These are phyloP conservation scores for Posidonia australis DNA, from an alignment of 106 monocot genomes.

Conservation along the genomic window DNA sequence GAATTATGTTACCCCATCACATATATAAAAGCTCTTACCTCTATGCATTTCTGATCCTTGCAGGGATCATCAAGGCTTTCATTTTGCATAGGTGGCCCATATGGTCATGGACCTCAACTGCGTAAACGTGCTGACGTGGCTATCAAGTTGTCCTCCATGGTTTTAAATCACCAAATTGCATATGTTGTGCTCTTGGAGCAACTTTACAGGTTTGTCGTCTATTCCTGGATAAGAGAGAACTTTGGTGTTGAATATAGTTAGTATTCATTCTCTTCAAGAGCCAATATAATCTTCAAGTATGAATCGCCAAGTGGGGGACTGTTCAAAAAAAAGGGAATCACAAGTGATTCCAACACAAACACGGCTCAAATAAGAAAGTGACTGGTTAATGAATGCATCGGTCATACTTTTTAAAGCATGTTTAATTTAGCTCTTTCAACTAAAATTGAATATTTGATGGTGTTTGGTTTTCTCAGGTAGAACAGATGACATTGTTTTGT, in stretches of 20 bases:
- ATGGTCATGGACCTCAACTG: slow-evolving; percentile 62
- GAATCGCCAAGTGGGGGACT: too few species aligned
- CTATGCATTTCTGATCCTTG: background rate
- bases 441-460: too few species aligned
- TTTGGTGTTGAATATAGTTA: background rate
- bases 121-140: slow-evolving; percentile 55
- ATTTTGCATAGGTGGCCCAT: slow-evolving; percentile 91
- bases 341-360: too few species aligned
- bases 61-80: slow-evolving; percentile 51
- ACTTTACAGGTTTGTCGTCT: slow-evolving; percentile 48
- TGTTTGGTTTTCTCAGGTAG: too few species aligned
- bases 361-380: too few species aligned
- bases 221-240: background rate
- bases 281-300: too few species aligned
- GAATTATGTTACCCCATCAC: background rate
- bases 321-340: too few species aligned
- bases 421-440: too few species aligned
- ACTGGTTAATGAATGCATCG: too few species aligned
- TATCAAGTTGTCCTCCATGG: slow-evolving; percentile 71
- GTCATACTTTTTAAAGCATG: too few species aligned
- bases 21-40: background rate
- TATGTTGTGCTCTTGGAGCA: slow-evolving; percentile 75
- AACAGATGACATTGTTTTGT: too few species aligned
- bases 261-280: too few species aligned
- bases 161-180: slow-evolving; percentile 79